A percentile compares a stretch with the other conserved stretches of the same genome.
These are phyloP conservation scores for grape (Vitis vinifera) DNA, from an alignment of 164 flowering plant species.

Conservation along the genomic window DNA sequence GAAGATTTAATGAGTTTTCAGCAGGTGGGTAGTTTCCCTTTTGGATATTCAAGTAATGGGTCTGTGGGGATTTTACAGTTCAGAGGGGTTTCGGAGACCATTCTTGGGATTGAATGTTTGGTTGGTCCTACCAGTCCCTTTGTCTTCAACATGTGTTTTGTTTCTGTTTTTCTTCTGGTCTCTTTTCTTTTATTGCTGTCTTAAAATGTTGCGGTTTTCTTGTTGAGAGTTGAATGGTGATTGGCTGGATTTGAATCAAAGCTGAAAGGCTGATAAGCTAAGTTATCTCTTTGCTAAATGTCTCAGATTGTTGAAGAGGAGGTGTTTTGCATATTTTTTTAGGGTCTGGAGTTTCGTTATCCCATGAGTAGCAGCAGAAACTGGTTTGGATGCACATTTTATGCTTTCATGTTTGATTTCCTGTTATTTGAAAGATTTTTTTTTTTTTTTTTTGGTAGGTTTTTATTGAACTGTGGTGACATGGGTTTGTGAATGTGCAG, in stretches of 20 bases:
- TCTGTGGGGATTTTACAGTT: constrained; percentile 15
- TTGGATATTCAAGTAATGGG: constrained; percentile 22
- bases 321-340: neutral
- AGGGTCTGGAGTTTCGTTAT: constrained; percentile 9
- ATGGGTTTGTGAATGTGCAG: constrained; percentile 23
- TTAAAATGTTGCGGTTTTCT: constrained; percentile 13
- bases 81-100: constrained; percentile 9
- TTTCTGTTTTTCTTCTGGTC: neutral
- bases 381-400: neutral
- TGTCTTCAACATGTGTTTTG: constrained; percentile 2
- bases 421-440: neutral
- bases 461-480: neutral
- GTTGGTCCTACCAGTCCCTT: neutral
- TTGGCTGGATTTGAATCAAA: constrained; percentile 53
- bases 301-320: constrained; percentile 4
- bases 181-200: neutral
- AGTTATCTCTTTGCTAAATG: constrained; percentile 16
- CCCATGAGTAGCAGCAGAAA: neutral
- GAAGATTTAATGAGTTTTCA: constrained; percentile 14
- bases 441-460: neutral
- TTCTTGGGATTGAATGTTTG: constrained; percentile 12
- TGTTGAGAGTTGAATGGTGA: constrained; percentile 26
- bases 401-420: neutral
- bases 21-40: constrained; percentile 22
- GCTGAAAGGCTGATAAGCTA: constrained; percentile 31